A percentile compares a stretch with the other conserved stretches of the same genome.
These are phyloP conservation scores for Suillus americanus DNA, from an alignment of 768 basidiomycete genomes.

Conservation along the genomic window DNA sequence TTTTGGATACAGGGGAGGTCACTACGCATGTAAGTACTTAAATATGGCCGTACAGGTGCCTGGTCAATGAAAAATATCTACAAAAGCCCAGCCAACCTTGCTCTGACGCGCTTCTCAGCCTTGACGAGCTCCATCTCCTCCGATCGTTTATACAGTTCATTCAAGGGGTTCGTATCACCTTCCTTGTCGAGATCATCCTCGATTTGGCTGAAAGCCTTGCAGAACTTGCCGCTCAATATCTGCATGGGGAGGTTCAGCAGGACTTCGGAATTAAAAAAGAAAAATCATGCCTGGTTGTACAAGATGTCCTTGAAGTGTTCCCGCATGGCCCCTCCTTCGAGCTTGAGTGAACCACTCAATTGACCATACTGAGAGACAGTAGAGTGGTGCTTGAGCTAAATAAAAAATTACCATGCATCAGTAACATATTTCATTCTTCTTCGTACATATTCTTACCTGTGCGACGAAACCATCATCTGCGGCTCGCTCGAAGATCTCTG, in stretches of 20 bases:
- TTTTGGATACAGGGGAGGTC: background rate
- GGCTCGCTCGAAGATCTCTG: constrained; percentile 66
- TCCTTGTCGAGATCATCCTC: constrained; percentile 58
- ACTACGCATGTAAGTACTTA: background rate
- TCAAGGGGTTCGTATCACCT: constrained; percentile 53
- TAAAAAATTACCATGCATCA: background rate
- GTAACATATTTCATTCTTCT: background rate
- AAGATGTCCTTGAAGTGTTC: constrained; percentile 59
- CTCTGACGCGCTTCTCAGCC: constrained; percentile 59
- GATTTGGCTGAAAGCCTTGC: constrained; percentile 51
- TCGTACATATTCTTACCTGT: constrained; percentile 38
- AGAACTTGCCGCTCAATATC: constrained; percentile 63
- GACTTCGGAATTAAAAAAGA: background rate
- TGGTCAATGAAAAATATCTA: constrained; percentile 11
- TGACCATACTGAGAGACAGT: constrained; percentile 64
- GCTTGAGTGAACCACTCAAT: constrained; percentile 52
- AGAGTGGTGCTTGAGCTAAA: constrained; percentile 60
- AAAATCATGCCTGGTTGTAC: constrained; percentile 46
- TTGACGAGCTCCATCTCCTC: constrained; percentile 54
- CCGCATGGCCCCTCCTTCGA: constrained; percentile 50
- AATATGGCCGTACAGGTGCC: background rate
- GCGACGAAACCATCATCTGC: constrained; percentile 65
- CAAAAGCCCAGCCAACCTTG: constrained; percentile 43
- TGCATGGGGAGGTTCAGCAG: constrained; percentile 20
- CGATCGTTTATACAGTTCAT: constrained; percentile 48